phyloP scores from a whole-genome alignment of 1,139 yeast genomes.

The Kodamaea alishanica region DNA sequence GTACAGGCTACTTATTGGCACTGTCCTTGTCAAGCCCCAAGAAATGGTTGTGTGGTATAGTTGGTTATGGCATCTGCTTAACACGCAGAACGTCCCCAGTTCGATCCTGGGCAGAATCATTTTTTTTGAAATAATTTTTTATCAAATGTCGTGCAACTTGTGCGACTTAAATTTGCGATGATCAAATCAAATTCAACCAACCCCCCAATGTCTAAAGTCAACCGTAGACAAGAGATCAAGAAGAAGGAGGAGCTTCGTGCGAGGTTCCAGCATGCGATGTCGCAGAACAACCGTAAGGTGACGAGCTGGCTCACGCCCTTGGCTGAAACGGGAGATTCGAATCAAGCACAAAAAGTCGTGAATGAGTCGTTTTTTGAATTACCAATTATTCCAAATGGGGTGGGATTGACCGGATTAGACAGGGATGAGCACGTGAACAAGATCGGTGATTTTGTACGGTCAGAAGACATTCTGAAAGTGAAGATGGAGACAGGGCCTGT shows the following conservation, averaged over 20 bases:
- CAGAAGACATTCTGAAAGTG: conserved; percentile 12
- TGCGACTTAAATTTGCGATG: no score
- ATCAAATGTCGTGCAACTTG: not conserved
- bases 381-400: conserved; percentile 47
- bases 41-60: conserved; percentile 81
- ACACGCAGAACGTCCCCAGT: conserved; percentile 99
- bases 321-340: conserved; percentile 4
- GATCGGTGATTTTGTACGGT: conserved; percentile 33
- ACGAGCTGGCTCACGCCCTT: conserved; percentile 40
- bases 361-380: conserved; percentile 30
- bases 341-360: conserved; percentile 7
- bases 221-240: conserved; percentile 42
- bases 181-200: no score
- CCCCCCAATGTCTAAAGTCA: conserved; percentile 23
- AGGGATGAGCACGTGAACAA: conserved; percentile 10
- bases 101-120: conserved; percentile 86
- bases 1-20: no score
- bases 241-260: conserved; percentile 49
- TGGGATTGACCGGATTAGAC: conserved; percentile 28
- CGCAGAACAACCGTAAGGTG: conserved; percentile 35
- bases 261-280: conserved; percentile 42
- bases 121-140: not conserved
- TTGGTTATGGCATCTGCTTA: conserved; percentile 99
- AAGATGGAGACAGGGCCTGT: conserved; percentile 7
- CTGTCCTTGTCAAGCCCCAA: no score